These are phyloP conservation scores for Clarireedia paspali DNA, from an alignment of 2,329 filamentous ascomycete species.

Conservation along the genomic window DNA sequence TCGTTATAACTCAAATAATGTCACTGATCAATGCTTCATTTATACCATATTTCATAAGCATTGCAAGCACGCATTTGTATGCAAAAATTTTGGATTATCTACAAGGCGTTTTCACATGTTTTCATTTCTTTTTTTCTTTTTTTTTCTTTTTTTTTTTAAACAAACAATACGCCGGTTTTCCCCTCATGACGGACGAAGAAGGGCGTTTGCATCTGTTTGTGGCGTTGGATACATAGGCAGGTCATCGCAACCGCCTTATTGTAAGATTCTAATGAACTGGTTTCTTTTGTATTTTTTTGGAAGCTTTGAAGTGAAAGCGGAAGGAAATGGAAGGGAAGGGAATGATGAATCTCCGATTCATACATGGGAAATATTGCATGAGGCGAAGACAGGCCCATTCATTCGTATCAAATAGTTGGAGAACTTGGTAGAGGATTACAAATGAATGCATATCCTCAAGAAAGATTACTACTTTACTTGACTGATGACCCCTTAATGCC, in stretches of 20 bases:
- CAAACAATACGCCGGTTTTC: constrained; percentile 7
- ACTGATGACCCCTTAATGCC: not conserved
- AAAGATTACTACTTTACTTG: not conserved
- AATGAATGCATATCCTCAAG: constrained; percentile 9
- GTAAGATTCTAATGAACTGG: constrained; percentile 11
- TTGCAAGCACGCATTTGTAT: constrained; percentile 7
- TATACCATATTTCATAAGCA: constrained; percentile 9
- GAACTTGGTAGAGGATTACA: not conserved
- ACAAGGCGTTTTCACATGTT: constrained; percentile 3
- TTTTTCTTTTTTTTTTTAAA: not conserved
- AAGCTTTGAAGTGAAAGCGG: not conserved
- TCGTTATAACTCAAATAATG: constrained; percentile 1
- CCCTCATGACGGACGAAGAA: constrained; percentile 9
- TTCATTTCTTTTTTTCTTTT: not conserved
- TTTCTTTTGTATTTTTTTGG: constrained; percentile 2
- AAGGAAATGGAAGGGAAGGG: not conserved
- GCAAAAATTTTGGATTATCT: constrained; percentile 5
- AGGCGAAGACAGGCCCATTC: not conserved
- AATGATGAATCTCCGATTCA: no score
- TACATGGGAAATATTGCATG: no score
- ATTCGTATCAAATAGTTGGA: constrained; percentile 1
- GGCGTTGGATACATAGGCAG: constrained; percentile 10
- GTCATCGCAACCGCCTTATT: constrained; percentile 9
- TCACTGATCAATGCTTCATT: constrained; percentile 5
- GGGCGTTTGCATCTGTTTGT: constrained; percentile 10